These are phyloP conservation scores for Colletotrichum magnum DNA, from an alignment of 2,329 filamentous ascomycete species.

Conservation along the genomic window DNA sequence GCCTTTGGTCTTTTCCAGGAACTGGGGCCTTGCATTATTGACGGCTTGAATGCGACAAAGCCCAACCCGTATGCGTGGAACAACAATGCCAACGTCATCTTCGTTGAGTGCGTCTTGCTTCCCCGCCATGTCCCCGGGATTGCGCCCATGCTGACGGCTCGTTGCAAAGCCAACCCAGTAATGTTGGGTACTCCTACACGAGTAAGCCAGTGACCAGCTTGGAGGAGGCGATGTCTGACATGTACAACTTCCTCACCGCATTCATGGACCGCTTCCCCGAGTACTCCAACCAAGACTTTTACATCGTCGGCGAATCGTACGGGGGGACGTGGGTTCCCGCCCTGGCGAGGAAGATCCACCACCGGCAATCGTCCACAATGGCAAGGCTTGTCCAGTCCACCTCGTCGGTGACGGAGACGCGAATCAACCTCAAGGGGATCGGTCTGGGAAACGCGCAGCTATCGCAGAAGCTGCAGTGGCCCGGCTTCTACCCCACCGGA, in stretches of 20 bases:
- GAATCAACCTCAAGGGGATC: conserved; percentile 17
- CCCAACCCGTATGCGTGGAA: conserved; percentile 14
- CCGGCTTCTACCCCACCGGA: conserved; percentile 19
- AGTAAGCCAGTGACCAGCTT: background rate
- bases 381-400: conserved; percentile 4
- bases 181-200: conserved; percentile 6
- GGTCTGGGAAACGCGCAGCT: conserved; percentile 19
- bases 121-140: background rate
- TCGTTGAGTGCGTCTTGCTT: conserved; percentile 9
- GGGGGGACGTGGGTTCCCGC: conserved; percentile 8
- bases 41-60: background rate
- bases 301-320: conserved; percentile 20
- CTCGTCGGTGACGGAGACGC: background rate
- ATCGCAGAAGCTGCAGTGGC: conserved; percentile 21
- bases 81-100: conserved; percentile 15
- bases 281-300: conserved; percentile 14
- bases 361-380: conserved; percentile 11
- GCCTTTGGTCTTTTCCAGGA: background rate
- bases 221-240: conserved; percentile 12
- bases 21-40: conserved; percentile 7
- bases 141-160: background rate
- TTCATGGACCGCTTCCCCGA: conserved; percentile 4
- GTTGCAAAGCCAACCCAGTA: background rate
- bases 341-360: conserved; percentile 7
- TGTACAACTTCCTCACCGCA: conserved; percentile 12